These are phyloP conservation scores for Entomortierella beljakovae DNA, from an alignment of 192 early-diverging fungal species.

Conservation along the genomic window DNA sequence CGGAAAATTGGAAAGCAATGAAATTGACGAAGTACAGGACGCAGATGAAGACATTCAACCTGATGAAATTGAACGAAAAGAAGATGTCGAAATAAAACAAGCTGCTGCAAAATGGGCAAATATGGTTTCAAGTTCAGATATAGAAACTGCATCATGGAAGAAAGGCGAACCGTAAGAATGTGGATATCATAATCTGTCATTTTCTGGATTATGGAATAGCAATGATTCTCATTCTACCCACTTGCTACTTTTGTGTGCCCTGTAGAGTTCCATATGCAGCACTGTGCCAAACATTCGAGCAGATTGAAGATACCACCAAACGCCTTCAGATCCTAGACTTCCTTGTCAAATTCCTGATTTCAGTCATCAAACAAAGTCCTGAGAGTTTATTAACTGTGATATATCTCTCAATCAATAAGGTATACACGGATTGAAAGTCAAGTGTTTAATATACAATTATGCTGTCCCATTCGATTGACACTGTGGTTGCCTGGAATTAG, in stretches of 20 bases:
- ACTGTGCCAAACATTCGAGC: slow-evolving; percentile 92
- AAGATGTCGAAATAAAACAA: slow-evolving; percentile 36
- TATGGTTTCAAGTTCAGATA: slow-evolving; percentile 43
- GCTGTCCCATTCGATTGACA: too few species aligned
- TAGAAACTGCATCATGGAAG: slow-evolving; percentile 55
- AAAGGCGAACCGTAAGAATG: slow-evolving; percentile 58
- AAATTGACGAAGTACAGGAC: slow-evolving; percentile 2
- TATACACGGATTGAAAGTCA: slow-evolving; percentile 39
- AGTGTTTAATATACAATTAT: too few species aligned
- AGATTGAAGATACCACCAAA: slow-evolving; percentile 91
- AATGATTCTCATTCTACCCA: not conserved
- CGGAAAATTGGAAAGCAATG: not conserved
- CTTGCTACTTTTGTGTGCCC: not conserved
- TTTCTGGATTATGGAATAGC: not conserved
- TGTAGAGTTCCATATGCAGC: slow-evolving; percentile 82
- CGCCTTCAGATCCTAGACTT: slow-evolving; percentile 80
- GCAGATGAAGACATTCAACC: slow-evolving; percentile 11
- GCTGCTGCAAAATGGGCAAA: slow-evolving; percentile 49
- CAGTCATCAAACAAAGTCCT: slow-evolving; percentile 74
- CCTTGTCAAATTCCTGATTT: slow-evolving; percentile 76
- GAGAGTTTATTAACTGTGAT: slow-evolving; percentile 77
- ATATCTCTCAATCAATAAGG: slow-evolving; percentile 93
- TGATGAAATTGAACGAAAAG: slow-evolving; percentile 45
- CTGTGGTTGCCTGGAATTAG: slow-evolving; percentile 60
- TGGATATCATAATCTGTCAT: not conserved